phyloP scores from a whole-genome alignment of 2,329 filamentous ascomycete species.

The Cercospora sojina region DNA sequence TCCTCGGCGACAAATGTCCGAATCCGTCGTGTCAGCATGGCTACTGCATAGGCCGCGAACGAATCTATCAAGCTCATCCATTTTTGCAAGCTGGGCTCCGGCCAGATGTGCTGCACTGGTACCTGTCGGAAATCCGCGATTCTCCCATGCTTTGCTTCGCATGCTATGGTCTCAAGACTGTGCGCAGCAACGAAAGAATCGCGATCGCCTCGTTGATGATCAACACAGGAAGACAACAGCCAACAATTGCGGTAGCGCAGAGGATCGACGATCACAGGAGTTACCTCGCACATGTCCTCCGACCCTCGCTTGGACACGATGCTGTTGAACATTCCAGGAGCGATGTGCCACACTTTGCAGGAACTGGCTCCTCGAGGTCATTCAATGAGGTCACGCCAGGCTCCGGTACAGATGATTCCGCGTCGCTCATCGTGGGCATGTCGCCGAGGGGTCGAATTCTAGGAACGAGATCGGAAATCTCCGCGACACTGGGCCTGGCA shows the following conservation, averaged over 20 bases:
- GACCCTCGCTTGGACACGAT: neutral
- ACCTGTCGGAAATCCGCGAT: neutral
- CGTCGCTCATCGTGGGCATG: neutral
- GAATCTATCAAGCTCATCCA: neutral
- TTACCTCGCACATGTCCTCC: neutral
- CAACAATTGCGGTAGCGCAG: neutral
- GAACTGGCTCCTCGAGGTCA: neutral
- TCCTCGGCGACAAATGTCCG: constrained; percentile 1
- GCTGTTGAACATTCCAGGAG: neutral
- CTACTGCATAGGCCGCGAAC: neutral
- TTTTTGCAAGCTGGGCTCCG: neutral
- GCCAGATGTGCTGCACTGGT: neutral
- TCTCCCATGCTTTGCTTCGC: neutral
- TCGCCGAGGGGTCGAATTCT: neutral
- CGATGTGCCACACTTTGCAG: neutral
- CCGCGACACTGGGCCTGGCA: neutral
- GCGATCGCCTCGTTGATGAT: neutral
- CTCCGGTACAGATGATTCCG: neutral
- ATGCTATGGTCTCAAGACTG: constrained; percentile 1
- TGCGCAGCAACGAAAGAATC: neutral
- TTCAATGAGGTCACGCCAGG: neutral
- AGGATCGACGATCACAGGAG: neutral
- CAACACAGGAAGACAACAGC: neutral
- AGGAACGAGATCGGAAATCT: no score
- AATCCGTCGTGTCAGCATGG: neutral